Evolutionary conservation across 805 yeast species (phyloP).

Genomic region (Teunomyces stri): DNA sequence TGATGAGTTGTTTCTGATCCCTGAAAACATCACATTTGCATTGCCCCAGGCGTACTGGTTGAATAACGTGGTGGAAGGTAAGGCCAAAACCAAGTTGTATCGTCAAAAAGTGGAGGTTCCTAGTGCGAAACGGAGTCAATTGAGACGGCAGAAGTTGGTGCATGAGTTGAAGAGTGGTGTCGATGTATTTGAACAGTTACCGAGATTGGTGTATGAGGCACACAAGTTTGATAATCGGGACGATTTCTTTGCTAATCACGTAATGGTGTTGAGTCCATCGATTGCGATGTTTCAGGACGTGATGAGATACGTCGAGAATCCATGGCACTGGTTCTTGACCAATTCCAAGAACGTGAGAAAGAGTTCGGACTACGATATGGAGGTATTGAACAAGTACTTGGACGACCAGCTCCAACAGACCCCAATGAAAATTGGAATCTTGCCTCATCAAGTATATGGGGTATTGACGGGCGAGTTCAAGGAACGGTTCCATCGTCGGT

Average conservation of each 20-base stretch:
- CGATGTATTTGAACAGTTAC: slow-evolving; percentile 13
- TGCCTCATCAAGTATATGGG: slow-evolving; percentile 54
- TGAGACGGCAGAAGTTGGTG: slow-evolving; percentile 11
- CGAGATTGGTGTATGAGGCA: slow-evolving; percentile 18
- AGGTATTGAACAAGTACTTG: slow-evolving; percentile 44
- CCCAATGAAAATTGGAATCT: slow-evolving; percentile 25
- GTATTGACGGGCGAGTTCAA: slow-evolving; percentile 50
- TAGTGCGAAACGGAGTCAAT: slow-evolving; percentile 8
- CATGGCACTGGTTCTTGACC: slow-evolving; percentile 27
- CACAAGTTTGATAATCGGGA: slow-evolving; percentile 28
- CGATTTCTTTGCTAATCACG: slow-evolving; percentile 41
- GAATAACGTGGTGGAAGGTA: slow-evolving; percentile 17
- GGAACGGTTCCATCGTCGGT: slow-evolving; percentile 36
- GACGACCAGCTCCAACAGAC: slow-evolving; percentile 45
- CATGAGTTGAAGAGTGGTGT: neutral
- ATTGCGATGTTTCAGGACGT: slow-evolving; percentile 19
- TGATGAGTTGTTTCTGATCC: slow-evolving; percentile 32
- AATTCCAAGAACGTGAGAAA: slow-evolving; percentile 19
- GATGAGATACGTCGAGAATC: slow-evolving; percentile 23
- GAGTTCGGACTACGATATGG: slow-evolving; percentile 53
- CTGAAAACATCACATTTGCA: slow-evolving; percentile 23
- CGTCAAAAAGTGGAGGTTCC: slow-evolving; percentile 14
- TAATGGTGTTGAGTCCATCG: slow-evolving; percentile 62
- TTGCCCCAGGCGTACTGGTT: slow-evolving; percentile 40
- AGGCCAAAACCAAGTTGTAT: slow-evolving; percentile 5